phyloP scores from a whole-genome alignment of 164 flowering plant genomes.

The Vitis cinerea region DNA sequence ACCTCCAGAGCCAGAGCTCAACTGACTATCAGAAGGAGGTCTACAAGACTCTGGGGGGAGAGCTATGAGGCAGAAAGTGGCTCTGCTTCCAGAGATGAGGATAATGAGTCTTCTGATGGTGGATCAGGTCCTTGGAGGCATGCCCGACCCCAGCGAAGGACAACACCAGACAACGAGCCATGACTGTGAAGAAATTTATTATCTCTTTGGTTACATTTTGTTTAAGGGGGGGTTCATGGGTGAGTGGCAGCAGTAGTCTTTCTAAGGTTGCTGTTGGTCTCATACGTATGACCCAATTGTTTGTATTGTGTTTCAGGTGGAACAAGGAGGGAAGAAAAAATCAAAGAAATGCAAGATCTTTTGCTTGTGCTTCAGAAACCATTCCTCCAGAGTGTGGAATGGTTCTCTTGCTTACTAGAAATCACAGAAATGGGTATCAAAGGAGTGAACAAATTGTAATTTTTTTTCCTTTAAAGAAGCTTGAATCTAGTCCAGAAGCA shows the following conservation, averaged over 20 bases:
- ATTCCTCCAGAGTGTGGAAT: background rate
- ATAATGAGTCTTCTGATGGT: conserved; percentile 43
- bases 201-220: background rate
- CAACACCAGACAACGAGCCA: conserved; percentile 40
- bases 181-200: conserved; percentile 11
- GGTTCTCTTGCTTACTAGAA: background rate
- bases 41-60: conserved; percentile 67
- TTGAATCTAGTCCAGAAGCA: too few species aligned
- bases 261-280: too few species aligned
- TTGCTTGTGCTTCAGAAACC: background rate
- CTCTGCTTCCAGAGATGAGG: conserved; percentile 45
- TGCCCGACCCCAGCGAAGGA: conserved; percentile 31
- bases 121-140: conserved; percentile 34
- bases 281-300: too few species aligned
- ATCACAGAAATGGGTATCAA: conserved; percentile 9
- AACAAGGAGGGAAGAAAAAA: background rate
- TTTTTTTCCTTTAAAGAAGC: background rate
- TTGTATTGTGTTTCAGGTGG: conserved; percentile 10
- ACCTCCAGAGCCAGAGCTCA: conserved; percentile 60
- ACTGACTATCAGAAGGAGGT: conserved; percentile 46
- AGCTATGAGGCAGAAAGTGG: conserved; percentile 47
- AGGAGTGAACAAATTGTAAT: conserved; percentile 9
- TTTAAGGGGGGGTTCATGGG: conserved; percentile 4
- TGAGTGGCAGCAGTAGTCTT: background rate
- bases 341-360: background rate